Percentiles rank a stretch among this genome's conserved stretches.
phyloP scores from a whole-genome alignment of 495 filamentous ascomycete genomes.

The Barbatosphaeria neglecta region DNA sequence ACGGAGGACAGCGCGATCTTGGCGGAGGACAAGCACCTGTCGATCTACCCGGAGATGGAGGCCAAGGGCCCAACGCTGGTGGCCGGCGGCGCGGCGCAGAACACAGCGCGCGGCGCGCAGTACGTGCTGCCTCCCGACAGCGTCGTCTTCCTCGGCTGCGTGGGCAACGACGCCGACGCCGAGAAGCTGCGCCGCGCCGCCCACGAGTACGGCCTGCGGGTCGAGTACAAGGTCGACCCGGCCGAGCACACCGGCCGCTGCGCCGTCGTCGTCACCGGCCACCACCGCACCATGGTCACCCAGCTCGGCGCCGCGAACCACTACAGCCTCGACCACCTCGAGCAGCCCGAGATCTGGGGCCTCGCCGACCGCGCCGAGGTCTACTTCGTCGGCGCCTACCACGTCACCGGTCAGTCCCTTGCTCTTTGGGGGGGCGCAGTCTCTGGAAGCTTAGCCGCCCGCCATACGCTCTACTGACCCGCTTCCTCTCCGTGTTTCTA shows the following conservation, averaged over 20 bases:
- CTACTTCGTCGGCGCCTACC: conserved; percentile 88
- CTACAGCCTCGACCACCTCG: conserved; percentile 90
- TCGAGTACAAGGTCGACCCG: conserved; percentile 86
- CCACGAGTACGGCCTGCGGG: conserved; percentile 71
- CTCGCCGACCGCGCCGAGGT: conserved; percentile 76
- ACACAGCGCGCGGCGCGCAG: conserved; percentile 93
- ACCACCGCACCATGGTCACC: conserved; percentile 87
- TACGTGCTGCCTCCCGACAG: conserved; percentile 84
- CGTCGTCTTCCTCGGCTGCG: conserved; percentile 84
- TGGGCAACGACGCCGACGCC: conserved; percentile 85
- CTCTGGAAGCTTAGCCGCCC: no score
- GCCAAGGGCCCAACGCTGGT: conserved; percentile 85
- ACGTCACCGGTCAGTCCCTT: conserved; percentile 31
- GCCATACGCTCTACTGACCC: no score
- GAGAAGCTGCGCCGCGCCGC: conserved; percentile 67
- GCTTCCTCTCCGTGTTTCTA: background rate
- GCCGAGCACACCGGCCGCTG: conserved; percentile 79
- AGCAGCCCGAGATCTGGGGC: conserved; percentile 81
- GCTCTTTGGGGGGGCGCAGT: background rate
- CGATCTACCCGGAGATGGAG: conserved; percentile 82
- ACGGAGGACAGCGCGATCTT: conserved; percentile 97
- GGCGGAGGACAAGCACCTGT: conserved; percentile 78
- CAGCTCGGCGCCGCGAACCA: conserved; percentile 93
- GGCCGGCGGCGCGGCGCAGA: conserved; percentile 94
- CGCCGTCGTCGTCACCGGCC: conserved; percentile 90